Conservation (phyloP, 1,139 yeast species). For the Yamadazyma jaroonii region DNA sequence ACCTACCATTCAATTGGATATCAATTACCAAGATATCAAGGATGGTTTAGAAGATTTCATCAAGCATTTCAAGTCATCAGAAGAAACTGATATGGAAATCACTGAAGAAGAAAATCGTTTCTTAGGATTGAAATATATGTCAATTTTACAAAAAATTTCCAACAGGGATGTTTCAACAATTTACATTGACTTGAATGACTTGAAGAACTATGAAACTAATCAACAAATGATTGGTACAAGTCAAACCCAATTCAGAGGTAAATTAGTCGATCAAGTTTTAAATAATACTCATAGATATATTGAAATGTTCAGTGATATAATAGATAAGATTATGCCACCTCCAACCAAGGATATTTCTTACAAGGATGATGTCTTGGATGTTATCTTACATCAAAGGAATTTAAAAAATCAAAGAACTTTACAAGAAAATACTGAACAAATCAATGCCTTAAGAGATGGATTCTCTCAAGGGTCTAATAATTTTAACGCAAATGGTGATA, state of each 20-base stretch:
- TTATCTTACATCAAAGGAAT: slow-evolving; percentile 84
- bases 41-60: slow-evolving; percentile 56
- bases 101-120: slow-evolving; percentile 5
- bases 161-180: slow-evolving; percentile 74
- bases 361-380: slow-evolving; percentile 90
- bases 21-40: slow-evolving; percentile 59
- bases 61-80: slow-evolving; percentile 52
- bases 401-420: slow-evolving; percentile 74
- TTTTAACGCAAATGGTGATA: slow-evolving; percentile 15
- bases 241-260: slow-evolving; percentile 23
- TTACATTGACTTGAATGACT: slow-evolving; percentile 79
- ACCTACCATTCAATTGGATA: slow-evolving; percentile 57
- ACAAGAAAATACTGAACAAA: slow-evolving; percentile 62
- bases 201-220: slow-evolving; percentile 61
- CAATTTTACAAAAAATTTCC: slow-evolving; percentile 73
- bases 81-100: slow-evolving; percentile 12
- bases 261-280: slow-evolving; percentile 56
- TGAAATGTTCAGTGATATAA: slow-evolving; percentile 70
- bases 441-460: slow-evolving; percentile 37
- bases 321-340: slow-evolving; percentile 81
- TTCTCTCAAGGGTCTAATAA: slow-evolving; percentile 17
- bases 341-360: slow-evolving; percentile 76
- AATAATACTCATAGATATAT: slow-evolving; percentile 76
- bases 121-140: slow-evolving; percentile 74
- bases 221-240: slow-evolving; percentile 17